Conservation (phyloP, 2,329 filamentous ascomycete genomes). For the Ophiognomonia clavigignenti-juglandacearum region DNA sequence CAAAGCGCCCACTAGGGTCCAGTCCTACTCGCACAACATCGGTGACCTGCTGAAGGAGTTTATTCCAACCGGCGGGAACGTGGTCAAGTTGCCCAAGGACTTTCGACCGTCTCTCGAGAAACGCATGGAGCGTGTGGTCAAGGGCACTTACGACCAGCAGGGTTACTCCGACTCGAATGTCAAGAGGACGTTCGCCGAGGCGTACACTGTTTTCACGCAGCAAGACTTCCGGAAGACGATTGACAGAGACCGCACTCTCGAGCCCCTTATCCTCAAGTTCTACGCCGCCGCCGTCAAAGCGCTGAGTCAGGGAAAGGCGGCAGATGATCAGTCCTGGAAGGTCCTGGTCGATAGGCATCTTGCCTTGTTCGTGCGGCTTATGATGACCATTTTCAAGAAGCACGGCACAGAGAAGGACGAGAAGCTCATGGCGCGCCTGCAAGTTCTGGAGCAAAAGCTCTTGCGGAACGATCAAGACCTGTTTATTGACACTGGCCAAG, state of each 20-base stretch:
- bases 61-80: constrained; percentile 31
- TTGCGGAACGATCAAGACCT: constrained; percentile 92
- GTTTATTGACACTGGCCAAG: constrained; percentile 55
- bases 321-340: constrained; percentile 86
- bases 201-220: constrained; percentile 89
- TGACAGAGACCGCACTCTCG: constrained; percentile 88
- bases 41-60: constrained; percentile 89
- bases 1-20: constrained; percentile 54
- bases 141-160: constrained; percentile 75
- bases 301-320: constrained; percentile 64
- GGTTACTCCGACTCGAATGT: constrained; percentile 89
- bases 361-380: constrained; percentile 85
- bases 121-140: constrained; percentile 73
- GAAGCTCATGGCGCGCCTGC: constrained; percentile 74
- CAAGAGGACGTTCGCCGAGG: constrained; percentile 90
- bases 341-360: constrained; percentile 89
- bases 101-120: constrained; percentile 56
- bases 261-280: constrained; percentile 92
- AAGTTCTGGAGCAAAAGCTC: constrained; percentile 85
- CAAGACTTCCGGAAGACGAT: constrained; percentile 82
- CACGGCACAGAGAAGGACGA: constrained; percentile 81
- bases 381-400: constrained; percentile 73
- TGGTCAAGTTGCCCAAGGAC: constrained; percentile 53
- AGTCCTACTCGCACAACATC: constrained; percentile 61
- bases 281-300: constrained; percentile 93